Evolutionary conservation across 2,329 filamentous ascomycete genomes (phyloP).

Genomic region (Claviceps purpurea): DNA sequence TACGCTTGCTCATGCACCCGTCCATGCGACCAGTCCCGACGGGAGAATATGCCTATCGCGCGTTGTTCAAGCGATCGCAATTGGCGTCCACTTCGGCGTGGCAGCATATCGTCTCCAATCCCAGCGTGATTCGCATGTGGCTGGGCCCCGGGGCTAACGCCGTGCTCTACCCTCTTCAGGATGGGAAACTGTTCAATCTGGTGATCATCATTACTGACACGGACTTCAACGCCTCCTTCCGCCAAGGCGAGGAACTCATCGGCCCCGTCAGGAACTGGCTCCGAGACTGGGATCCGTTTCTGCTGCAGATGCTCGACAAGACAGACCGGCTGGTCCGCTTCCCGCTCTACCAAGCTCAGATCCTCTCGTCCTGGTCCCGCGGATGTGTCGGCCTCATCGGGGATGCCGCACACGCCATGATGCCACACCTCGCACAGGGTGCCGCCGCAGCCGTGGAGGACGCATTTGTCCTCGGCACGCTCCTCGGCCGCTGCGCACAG

Average conservation of each 20-base stretch:
- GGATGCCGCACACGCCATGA: constrained; percentile 11
- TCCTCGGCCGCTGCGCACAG: constrained; percentile 14
- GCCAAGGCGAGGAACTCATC: not conserved
- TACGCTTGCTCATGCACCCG: constrained; percentile 6
- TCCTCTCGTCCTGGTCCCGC: constrained; percentile 4
- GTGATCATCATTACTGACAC: constrained; percentile 3
- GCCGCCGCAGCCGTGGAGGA: constrained; percentile 15
- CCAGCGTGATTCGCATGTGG: constrained; percentile 2
- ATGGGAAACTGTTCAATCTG: constrained; percentile 5
- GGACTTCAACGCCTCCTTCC: constrained; percentile 1
- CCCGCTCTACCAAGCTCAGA: constrained; percentile 5
- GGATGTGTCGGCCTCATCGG: constrained; percentile 8
- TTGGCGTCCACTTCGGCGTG: constrained; percentile 1
- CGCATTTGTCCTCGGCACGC: constrained; percentile 10
- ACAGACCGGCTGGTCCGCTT: constrained; percentile 4
- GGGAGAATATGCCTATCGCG: constrained; percentile 7
- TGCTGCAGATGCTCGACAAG: constrained; percentile 3
- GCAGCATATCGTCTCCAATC: not conserved
- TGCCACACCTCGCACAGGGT: constrained; percentile 14
- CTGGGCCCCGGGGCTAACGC: constrained; percentile 4
- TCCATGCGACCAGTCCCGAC: not conserved
- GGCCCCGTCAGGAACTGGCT: not conserved
- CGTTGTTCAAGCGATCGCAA: constrained; percentile 2
- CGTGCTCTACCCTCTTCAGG: constrained; percentile 6
- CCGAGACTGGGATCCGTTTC: constrained; percentile 4